Conservation (phyloP, 805 yeast species). For the Candida nemodendra region DNA sequence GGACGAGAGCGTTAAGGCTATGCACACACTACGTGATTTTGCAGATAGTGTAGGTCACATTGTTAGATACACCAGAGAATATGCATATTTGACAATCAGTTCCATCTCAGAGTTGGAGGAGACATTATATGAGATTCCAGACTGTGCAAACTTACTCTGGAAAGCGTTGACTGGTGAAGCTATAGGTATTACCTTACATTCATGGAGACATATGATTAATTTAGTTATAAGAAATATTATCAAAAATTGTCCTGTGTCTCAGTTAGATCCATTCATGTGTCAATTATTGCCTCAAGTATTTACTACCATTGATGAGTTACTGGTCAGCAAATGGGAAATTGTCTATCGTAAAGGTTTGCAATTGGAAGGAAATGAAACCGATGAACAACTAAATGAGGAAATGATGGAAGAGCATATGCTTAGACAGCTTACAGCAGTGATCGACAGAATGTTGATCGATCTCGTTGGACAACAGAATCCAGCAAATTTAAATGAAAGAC, state of each 20-base stretch:
- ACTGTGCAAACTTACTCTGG: constrained; percentile 74
- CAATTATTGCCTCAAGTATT: constrained; percentile 78
- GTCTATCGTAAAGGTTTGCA: constrained; percentile 59
- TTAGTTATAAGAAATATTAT: constrained; percentile 83
- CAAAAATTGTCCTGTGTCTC: constrained; percentile 79
- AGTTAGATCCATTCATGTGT: constrained; percentile 66
- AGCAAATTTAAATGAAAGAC: constrained; percentile 50
- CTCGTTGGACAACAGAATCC: constrained; percentile 74
- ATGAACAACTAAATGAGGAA: constrained; percentile 88
- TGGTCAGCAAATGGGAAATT: constrained; percentile 73
- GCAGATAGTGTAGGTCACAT: constrained; percentile 98
- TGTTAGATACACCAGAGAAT: constrained; percentile 92
- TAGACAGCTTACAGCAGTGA: constrained; percentile 89
- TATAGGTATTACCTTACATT: constrained; percentile 86
- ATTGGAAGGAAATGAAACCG: constrained; percentile 55
- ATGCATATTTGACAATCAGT: constrained; percentile 86
- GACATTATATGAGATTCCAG: constrained; percentile 82
- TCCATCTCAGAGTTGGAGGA: constrained; percentile 88
- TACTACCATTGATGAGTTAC: constrained; percentile 66
- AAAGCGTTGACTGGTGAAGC: constrained; percentile 82
- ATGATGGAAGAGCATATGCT: constrained; percentile 97
- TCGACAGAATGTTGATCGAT: constrained; percentile 83
- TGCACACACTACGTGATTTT: constrained; percentile 90
- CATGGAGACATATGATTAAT: constrained; percentile 96
- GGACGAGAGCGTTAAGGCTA: constrained; percentile 91